phyloP scores from a whole-genome alignment of 306 rosid species.

The Quillaja saponaria region DNA sequence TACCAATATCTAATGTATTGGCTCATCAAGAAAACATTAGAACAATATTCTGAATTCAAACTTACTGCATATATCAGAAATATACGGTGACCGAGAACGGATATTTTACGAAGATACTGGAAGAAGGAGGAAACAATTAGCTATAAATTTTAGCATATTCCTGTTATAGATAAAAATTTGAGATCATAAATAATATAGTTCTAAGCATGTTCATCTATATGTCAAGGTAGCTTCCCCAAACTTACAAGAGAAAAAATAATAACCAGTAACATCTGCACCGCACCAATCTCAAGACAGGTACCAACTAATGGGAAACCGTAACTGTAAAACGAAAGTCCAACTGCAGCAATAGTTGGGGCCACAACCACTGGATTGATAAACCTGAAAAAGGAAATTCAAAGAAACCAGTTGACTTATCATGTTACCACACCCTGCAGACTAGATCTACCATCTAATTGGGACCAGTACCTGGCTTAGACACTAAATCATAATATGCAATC shows the following conservation, averaged over 20 bases:
- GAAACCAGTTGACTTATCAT: constrained; percentile 10
- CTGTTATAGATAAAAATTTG: not conserved
- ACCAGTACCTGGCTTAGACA: too few species aligned
- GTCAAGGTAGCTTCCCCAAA: constrained; percentile 27
- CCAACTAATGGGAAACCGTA: constrained; percentile 94
- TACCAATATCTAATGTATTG: constrained; percentile 8
- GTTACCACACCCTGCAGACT: not conserved
- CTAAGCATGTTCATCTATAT: constrained; percentile 5
- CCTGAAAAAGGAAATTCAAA: constrained; percentile 53
- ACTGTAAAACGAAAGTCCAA: constrained; percentile 95
- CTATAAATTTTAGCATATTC: constrained; percentile 23
- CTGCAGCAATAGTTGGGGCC: constrained; percentile 98
- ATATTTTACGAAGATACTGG: constrained; percentile 94
- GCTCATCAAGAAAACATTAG: constrained; percentile 10
- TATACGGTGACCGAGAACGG: constrained; percentile 90
- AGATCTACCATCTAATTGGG: too few species aligned
- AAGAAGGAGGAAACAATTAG: constrained; percentile 25
- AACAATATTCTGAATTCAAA: constrained; percentile 15
- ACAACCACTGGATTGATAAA: constrained; percentile 95
- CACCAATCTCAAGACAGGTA: constrained; percentile 93
- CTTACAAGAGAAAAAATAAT: constrained; percentile 91
- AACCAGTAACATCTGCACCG: constrained; percentile 82
- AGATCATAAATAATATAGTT: constrained; percentile 4
- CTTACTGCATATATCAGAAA: constrained; percentile 94
- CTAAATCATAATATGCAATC: too few species aligned